These are phyloP conservation scores for Metschnikowia santaceciliae DNA, from an alignment of 805 yeast genomes.

Conservation along the genomic window DNA sequence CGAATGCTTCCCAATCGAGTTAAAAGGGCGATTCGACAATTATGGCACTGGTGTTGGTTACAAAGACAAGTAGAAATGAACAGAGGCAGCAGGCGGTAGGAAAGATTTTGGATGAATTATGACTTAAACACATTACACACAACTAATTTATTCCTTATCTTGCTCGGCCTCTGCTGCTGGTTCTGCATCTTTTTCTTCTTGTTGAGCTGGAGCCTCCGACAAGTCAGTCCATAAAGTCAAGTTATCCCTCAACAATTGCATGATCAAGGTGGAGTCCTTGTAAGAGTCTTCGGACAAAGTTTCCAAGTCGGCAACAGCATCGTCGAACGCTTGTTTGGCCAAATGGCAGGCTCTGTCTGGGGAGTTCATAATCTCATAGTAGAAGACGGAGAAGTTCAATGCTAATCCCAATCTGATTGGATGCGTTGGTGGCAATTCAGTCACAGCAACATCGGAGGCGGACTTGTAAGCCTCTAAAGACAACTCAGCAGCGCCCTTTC, in stretches of 20 bases:
- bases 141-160: slow-evolving; percentile 24
- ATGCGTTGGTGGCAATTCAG: slow-evolving; percentile 97
- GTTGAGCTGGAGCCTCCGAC: slow-evolving; percentile 64
- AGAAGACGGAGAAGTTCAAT: slow-evolving; percentile 94
- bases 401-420: slow-evolving; percentile 98
- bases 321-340: slow-evolving; percentile 98
- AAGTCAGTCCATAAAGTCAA: slow-evolving; percentile 97
- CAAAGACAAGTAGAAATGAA: slow-evolving; percentile 18
- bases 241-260: slow-evolving; percentile 98
- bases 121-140: slow-evolving; percentile 13
- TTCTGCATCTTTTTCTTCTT: slow-evolving; percentile 30
- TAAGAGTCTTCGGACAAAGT: slow-evolving; percentile 96
- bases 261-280: slow-evolving; percentile 96
- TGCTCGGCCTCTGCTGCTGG: slow-evolving; percentile 21
- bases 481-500: slow-evolving; percentile 87
- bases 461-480: slow-evolving; percentile 93
- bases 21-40: neutral
- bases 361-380: slow-evolving; percentile 95
- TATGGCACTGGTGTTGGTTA: slow-evolving; percentile 9
- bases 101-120: slow-evolving; percentile 9
- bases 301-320: slow-evolving; percentile 98
- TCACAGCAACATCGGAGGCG: slow-evolving; percentile 95
- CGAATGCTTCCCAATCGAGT: neutral
- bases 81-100: slow-evolving; percentile 12
- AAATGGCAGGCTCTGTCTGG: slow-evolving; percentile 99